Conservation (phyloP, 2,329 filamentous ascomycete species). For the Fusarium sp. region DNA sequence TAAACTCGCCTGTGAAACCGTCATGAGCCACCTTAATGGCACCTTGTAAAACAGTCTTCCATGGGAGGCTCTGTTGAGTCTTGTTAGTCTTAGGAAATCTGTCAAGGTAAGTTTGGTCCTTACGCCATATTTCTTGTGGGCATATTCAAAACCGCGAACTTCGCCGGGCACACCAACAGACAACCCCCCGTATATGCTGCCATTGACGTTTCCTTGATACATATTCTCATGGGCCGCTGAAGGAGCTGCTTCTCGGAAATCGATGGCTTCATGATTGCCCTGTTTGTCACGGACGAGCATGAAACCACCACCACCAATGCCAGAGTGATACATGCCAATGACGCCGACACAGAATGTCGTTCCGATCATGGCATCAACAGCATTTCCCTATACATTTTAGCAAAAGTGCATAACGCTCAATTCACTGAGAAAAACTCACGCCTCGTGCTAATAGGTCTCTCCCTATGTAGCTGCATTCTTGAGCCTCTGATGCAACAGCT, state of each 20-base stretch:
- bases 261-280: constrained; percentile 85
- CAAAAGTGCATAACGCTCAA: neutral
- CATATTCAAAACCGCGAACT: constrained; percentile 79
- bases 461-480: constrained; percentile 76
- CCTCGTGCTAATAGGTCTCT: constrained; percentile 67
- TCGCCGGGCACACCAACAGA: constrained; percentile 79
- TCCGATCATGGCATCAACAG: constrained; percentile 79
- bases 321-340: constrained; percentile 80
- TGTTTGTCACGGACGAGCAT: constrained; percentile 79
- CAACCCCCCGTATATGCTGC: constrained; percentile 77
- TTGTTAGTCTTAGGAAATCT: constrained; percentile 3
- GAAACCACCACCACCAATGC: constrained; percentile 92
- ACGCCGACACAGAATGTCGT: constrained; percentile 81
- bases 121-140: constrained; percentile 78
- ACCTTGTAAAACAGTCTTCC: constrained; percentile 77
- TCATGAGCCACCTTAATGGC: constrained; percentile 78
- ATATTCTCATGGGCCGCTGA: constrained; percentile 85
- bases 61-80: constrained; percentile 63
- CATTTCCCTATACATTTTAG: constrained; percentile 67
- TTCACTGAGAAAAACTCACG: constrained; percentile 50
- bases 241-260: constrained; percentile 90
- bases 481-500: constrained; percentile 76
- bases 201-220: constrained; percentile 76
- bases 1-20: constrained; percentile 68
- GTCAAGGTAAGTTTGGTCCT: constrained; percentile 21